Evolutionary conservation across 2,329 filamentous ascomycete species (phyloP).

Genomic region (Pseudogymnoascus sp.): DNA sequence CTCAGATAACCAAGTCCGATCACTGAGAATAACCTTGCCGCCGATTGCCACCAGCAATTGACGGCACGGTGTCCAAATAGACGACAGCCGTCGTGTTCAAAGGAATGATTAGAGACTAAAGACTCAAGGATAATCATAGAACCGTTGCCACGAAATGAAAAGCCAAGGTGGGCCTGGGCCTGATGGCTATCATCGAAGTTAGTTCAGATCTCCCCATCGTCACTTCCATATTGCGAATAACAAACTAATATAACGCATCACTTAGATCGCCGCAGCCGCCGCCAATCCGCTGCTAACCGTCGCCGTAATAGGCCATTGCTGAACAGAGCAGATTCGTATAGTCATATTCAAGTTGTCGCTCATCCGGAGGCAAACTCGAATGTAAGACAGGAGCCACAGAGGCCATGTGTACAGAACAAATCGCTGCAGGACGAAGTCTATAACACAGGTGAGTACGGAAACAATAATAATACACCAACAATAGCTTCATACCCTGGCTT

Average conservation of each 20-base stretch:
- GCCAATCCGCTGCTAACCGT: background rate
- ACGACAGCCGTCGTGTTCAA: background rate
- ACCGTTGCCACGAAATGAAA: background rate
- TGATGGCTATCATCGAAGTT: slow-evolving; percentile 1
- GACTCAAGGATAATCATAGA: background rate
- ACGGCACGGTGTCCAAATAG: background rate
- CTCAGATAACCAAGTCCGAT: background rate
- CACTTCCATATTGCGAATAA: background rate
- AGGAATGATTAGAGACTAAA: background rate
- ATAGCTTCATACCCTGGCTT: background rate
- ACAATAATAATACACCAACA: background rate
- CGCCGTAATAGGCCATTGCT: background rate
- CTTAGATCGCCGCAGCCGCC: background rate
- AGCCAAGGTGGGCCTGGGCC: background rate
- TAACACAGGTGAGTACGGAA: background rate
- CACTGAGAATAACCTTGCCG: background rate
- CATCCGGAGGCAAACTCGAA: background rate
- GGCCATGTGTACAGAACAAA: background rate
- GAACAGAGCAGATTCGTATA: slow-evolving; percentile 1
- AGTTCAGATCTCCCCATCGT: background rate
- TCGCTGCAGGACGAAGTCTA: slow-evolving; percentile 1
- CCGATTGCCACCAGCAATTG: background rate
- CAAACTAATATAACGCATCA: background rate
- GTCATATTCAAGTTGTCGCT: background rate
- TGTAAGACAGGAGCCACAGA: background rate